A percentile compares a stretch with the other conserved stretches of the same genome.
Conservation (phyloP, 2,329 filamentous ascomycete genomes). For the Cercospora sesami region DNA sequence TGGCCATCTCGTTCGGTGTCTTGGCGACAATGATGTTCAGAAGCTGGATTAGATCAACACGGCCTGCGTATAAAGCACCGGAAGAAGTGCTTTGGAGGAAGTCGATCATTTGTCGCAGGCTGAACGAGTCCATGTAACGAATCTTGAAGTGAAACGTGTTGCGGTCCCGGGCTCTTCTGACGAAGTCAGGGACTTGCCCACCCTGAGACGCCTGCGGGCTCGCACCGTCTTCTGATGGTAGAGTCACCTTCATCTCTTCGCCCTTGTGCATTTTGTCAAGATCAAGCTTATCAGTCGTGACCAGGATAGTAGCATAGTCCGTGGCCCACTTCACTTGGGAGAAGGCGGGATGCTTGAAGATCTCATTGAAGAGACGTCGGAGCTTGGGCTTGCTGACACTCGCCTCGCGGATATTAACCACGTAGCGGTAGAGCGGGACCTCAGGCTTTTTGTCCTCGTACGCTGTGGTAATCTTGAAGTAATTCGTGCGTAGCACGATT, state of each 20-base stretch:
- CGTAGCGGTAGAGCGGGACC: slow-evolving; percentile 45
- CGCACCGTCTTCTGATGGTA: slow-evolving; percentile 20
- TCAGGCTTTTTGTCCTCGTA: slow-evolving; percentile 33
- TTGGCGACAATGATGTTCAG: slow-evolving; percentile 60
- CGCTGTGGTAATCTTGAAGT: slow-evolving; percentile 42
- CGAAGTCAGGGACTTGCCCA: slow-evolving; percentile 26
- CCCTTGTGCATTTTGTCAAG: slow-evolving; percentile 17
- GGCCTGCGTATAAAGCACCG: slow-evolving; percentile 44
- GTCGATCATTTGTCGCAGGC: slow-evolving; percentile 46
- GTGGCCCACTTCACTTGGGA: slow-evolving; percentile 38
- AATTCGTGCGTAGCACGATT: slow-evolving; percentile 48
- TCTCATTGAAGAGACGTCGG: slow-evolving; percentile 50
- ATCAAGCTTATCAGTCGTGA: slow-evolving; percentile 36
- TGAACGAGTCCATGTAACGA: slow-evolving; percentile 39
- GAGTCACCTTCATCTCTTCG: slow-evolving; percentile 38
- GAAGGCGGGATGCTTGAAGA: slow-evolving; percentile 43
- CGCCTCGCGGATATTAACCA: slow-evolving; percentile 37
- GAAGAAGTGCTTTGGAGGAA: slow-evolving; percentile 44
- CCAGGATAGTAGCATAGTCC: slow-evolving; percentile 44
- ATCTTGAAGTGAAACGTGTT: slow-evolving; percentile 42
- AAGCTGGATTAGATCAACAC: slow-evolving; percentile 56
- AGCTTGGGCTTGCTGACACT: slow-evolving; percentile 47
- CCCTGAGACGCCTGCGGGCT: background rate
- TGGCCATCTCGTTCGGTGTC: slow-evolving; percentile 44
- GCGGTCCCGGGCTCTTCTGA: slow-evolving; percentile 33